Conservation (phyloP, 2,329 filamentous ascomycete genomes). For the Cordyceps cicadae region DNA sequence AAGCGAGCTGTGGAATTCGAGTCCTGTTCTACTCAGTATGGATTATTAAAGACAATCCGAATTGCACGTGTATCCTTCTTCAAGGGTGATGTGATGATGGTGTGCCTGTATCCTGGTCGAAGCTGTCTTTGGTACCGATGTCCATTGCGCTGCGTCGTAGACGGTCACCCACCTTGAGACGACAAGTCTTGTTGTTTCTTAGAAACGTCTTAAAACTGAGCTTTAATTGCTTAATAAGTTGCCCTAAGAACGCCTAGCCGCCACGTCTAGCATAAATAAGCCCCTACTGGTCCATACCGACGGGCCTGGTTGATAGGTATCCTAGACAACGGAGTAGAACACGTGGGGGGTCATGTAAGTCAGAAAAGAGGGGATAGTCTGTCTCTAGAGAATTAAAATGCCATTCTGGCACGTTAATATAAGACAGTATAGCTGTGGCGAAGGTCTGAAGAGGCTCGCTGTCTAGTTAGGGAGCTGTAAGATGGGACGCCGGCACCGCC, state of each 20-base stretch:
- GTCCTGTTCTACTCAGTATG: conserved; percentile 16
- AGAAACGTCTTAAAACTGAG: not conserved
- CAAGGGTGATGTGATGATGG: not conserved
- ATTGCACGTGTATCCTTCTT: conserved; percentile 12
- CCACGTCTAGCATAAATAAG: not conserved
- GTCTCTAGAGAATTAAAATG: conserved; percentile 10
- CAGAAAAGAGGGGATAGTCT: not conserved
- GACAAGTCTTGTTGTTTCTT: not conserved
- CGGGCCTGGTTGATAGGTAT: not conserved
- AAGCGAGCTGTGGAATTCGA: conserved; percentile 14
- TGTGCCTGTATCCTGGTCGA: conserved; percentile 8
- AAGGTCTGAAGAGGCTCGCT: not conserved
- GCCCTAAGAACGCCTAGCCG: not conserved
- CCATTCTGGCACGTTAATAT: conserved; percentile 17
- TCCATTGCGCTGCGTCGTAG: not conserved
- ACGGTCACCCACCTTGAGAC: not conserved
- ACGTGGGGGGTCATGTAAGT: not conserved
- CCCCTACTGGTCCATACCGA: not conserved
- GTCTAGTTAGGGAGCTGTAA: not conserved
- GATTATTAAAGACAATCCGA: conserved; percentile 14
- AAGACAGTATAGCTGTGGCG: not conserved
- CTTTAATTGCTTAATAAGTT: not conserved
- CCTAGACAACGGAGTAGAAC: not conserved
- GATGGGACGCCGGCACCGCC: not conserved
- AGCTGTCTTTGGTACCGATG: conserved; percentile 9